phyloP scores from a whole-genome alignment of 1,284 basidiomycete genomes.

The Gastroboletus turbinatus region DNA sequence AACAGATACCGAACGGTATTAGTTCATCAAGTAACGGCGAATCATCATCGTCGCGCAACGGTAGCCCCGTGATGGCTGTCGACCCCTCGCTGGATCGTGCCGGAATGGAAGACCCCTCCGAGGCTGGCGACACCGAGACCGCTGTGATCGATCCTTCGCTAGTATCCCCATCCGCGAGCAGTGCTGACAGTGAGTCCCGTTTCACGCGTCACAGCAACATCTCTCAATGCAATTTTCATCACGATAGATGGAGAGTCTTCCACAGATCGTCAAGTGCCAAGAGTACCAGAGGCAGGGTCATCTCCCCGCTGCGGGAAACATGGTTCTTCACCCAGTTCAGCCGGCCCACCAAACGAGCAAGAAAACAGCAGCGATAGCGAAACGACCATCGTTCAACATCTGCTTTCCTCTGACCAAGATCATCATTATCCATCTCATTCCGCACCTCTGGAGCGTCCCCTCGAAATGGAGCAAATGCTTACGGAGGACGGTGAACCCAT shows the following conservation, averaged over 20 bases:
- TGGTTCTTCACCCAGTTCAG: conserved; percentile 11
- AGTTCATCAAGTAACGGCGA: conserved; percentile 24
- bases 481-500: conserved; percentile 64
- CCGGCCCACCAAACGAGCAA: conserved; percentile 7
- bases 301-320: conserved; percentile 7
- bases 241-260: conserved; percentile 24
- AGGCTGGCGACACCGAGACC: conserved; percentile 21
- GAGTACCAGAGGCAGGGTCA: conserved; percentile 6
- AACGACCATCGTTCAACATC: conserved; percentile 12
- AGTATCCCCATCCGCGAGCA: conserved; percentile 26
- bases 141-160: conserved; percentile 43
- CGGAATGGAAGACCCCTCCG: conserved; percentile 15
- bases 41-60: conserved; percentile 31
- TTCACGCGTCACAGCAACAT: conserved; percentile 23
- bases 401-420: conserved; percentile 23
- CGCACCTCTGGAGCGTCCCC: conserved; percentile 27
- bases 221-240: conserved; percentile 28
- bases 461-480: conserved; percentile 51
- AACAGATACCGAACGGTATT: conserved; percentile 17
- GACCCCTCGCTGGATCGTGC: conserved; percentile 26
- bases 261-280: conserved; percentile 1
- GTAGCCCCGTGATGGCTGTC: conserved; percentile 28
- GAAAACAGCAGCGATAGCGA: conserved; percentile 19
- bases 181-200: conserved; percentile 16
- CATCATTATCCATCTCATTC: conserved; percentile 22